These are phyloP conservation scores for Lignosus rhinocerotis DNA, from an alignment of 1,284 basidiomycete species.

Conservation along the genomic window DNA sequence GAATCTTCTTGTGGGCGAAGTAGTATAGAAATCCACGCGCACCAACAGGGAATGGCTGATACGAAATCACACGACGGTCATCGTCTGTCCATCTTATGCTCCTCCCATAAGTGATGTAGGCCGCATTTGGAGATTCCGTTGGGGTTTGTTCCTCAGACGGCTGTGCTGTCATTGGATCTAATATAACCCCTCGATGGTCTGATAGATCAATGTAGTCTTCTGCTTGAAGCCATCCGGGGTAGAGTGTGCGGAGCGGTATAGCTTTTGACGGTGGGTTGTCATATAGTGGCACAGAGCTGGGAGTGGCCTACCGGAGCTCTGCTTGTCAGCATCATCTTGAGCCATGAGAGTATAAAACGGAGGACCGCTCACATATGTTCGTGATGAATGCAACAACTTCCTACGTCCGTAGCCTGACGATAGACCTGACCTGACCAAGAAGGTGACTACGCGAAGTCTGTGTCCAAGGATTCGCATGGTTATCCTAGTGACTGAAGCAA, in stretches of 20 bases:
- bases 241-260: constrained; percentile 8
- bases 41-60: constrained; percentile 15
- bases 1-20: not conserved
- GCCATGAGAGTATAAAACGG: too few relatives aligned
- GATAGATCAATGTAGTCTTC: constrained; percentile 16
- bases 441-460: too few relatives aligned
- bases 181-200: not conserved
- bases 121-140: not conserved
- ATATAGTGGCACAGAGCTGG: not conserved
- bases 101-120: constrained; percentile 6
- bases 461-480: too few relatives aligned
- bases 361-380: not conserved
- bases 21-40: constrained; percentile 20
- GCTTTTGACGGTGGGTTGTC: not conserved
- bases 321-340: not conserved
- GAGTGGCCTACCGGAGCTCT: not conserved
- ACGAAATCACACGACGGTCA: not conserved
- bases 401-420: too few relatives aligned
- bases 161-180: not conserved
- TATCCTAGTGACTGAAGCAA: too few relatives aligned
- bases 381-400: not conserved
- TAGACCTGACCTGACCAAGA: too few relatives aligned
- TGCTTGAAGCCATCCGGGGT: not conserved
- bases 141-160: not conserved
- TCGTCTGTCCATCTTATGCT: not conserved